phyloP scores from a whole-genome alignment of 768 basidiomycete species.

The Calocybe gangraenosa region DNA sequence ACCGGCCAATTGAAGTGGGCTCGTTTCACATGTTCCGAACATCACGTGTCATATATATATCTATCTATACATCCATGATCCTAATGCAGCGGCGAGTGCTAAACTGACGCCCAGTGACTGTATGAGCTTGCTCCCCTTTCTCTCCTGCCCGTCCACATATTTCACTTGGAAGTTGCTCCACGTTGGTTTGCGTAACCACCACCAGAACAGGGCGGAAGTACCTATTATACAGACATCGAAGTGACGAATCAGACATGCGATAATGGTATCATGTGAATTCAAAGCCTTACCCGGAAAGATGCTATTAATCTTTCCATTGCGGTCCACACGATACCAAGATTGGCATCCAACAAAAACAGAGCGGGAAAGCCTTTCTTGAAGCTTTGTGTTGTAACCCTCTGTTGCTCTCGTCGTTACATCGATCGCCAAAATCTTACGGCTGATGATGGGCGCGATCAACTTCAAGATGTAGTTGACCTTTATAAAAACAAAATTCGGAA shows the following conservation, averaged over 20 bases:
- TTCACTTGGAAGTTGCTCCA: slow-evolving; percentile 14
- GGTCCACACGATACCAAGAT: slow-evolving; percentile 37
- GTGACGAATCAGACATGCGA: background rate
- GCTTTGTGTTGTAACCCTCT: slow-evolving; percentile 17
- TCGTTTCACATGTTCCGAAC: slow-evolving; percentile 14
- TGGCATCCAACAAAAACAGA: slow-evolving; percentile 27
- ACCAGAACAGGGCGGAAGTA: slow-evolving; percentile 15
- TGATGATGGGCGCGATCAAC: slow-evolving; percentile 20
- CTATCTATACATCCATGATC: background rate
- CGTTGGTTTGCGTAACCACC: slow-evolving; percentile 14
- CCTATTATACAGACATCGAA: background rate
- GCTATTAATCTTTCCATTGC: slow-evolving; percentile 30
- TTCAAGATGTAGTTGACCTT: slow-evolving; percentile 37
- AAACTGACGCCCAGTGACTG: background rate
- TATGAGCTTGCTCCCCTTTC: background rate
- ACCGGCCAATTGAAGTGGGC: background rate
- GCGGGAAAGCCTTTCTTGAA: slow-evolving; percentile 16
- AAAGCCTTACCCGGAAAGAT: slow-evolving; percentile 33
- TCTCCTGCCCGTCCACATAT: background rate
- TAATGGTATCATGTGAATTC: background rate
- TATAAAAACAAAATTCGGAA: slow-evolving; percentile 13
- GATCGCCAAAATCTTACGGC: slow-evolving; percentile 12
- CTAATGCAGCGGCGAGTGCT: background rate
- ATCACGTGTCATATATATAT: background rate
- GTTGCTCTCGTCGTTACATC: slow-evolving; percentile 18